Evolutionary conservation across 2,329 filamentous ascomycete species (phyloP), one percentile per base, ranked within the genome.

Genomic region (Metarhizium album): DNA sequence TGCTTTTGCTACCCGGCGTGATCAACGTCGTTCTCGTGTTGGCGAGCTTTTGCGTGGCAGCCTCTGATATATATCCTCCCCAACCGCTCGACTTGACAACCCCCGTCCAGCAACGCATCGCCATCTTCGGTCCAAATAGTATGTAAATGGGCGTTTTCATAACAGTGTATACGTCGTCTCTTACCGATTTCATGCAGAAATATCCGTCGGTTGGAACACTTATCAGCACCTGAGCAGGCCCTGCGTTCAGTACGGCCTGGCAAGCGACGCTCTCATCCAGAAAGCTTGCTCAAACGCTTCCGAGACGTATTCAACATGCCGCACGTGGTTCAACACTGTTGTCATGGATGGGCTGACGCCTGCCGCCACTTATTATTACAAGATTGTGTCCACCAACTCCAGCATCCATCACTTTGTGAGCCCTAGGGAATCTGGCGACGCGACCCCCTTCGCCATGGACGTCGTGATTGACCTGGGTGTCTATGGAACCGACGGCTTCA

Each of bases 351-450:
- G 59, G 6, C 62, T 82, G 22, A 64, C 61, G 0, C 71, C 78
- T 0, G 76, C 72, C 0, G 79, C 76, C 1, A 78, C 70, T 0
- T 82, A 82, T 62, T 82, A 78, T 66, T 82, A 82, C 66, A 71
- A 78, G 64, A 79, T 81, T 47, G 68, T 67, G 11, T 79, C 76
- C 1, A 73, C 69, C 27, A 82, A 82, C 62, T 77, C 78, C 0
- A 76, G 59, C 3, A 64, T 76, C 6, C 69, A 73, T 31, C 70
- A 74, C 37, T 82, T 82, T 62, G 57, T 76, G 46, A 81, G 74
- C 54, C 72, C 75, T 2, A 73, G 78, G 1, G 52, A 63, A 2
- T 67, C 78, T 0, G 79, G 79, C n/a, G 78, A 82, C 63, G 70
- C 64, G 47, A 76, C 73, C 0, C 67, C 78, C 0, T 83, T 80